Percentiles rank a stretch among this genome's conserved stretches.
Conservation (phyloP, 371 early-diverging fungal species). For the Circinella umbellata region DNA sequence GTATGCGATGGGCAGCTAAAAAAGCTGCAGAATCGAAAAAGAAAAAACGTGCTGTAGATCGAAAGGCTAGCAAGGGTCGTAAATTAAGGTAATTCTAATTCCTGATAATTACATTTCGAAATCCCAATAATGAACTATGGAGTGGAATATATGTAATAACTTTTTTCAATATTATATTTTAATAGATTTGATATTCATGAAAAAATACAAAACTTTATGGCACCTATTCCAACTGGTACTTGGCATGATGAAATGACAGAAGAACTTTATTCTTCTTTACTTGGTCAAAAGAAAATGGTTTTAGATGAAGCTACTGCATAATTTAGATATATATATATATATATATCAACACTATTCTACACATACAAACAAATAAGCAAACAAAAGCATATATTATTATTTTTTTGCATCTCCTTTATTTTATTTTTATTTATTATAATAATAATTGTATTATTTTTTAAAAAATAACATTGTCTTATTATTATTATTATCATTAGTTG, state of each 20-base stretch:
- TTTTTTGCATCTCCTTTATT: neutral
- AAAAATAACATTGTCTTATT: too few relatives aligned
- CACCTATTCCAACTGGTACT: constrained; percentile 81
- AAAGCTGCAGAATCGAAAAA: constrained; percentile 75
- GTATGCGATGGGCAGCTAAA: constrained; percentile 84
- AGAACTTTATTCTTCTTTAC: constrained; percentile 83
- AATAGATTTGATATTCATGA: constrained; percentile 92
- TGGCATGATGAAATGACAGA: constrained; percentile 94
- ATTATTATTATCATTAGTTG: too few relatives aligned
- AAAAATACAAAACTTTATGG: constrained; percentile 95
- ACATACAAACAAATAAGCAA: too few relatives aligned
- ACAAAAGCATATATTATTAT: neutral
- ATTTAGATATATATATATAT: neutral
- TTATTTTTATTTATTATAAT: too few relatives aligned
- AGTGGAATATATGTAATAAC: too few relatives aligned
- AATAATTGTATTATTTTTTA: too few relatives aligned
- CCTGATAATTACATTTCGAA: too few relatives aligned
- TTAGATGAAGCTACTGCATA: constrained; percentile 21
- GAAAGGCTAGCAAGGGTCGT: constrained; percentile 94
- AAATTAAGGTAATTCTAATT: constrained; percentile 65
- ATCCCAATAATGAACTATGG: too few relatives aligned
- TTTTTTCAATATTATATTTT: too few relatives aligned
- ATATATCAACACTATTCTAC: too few relatives aligned
- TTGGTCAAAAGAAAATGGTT: constrained; percentile 64
- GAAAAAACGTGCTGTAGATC: constrained; percentile 49